phyloP scores from a whole-genome alignment of 192 early-diverging fungal species.

The Entomortierella chlamydospora region DNA sequence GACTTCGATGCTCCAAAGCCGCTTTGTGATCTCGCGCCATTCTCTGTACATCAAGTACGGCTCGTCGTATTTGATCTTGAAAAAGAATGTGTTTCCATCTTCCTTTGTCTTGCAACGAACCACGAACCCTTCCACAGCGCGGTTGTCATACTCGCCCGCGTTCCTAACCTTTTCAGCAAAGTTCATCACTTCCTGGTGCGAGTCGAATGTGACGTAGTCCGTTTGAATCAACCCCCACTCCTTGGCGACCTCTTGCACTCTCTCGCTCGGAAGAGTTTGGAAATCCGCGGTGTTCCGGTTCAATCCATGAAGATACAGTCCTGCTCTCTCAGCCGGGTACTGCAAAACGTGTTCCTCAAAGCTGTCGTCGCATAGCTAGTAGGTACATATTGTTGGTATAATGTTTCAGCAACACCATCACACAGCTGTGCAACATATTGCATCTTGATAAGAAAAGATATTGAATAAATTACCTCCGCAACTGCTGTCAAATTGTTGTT shows the following conservation, averaged over 20 bases:
- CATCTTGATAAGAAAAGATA: not conserved
- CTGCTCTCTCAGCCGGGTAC: slow-evolving; percentile 80
- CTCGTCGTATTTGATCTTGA: slow-evolving; percentile 97
- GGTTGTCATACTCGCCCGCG: slow-evolving; percentile 72
- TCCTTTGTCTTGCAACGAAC: slow-evolving; percentile 72
- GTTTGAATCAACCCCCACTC: slow-evolving; percentile 80
- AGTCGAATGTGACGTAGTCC: slow-evolving; percentile 64
- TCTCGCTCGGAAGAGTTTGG: slow-evolving; percentile 73
- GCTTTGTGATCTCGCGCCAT: slow-evolving; percentile 94
- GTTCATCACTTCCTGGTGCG: slow-evolving; percentile 68
- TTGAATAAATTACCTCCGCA: slow-evolving; percentile 68
- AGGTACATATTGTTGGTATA: not conserved
- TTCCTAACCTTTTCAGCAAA: slow-evolving; percentile 77
- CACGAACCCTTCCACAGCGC: slow-evolving; percentile 93
- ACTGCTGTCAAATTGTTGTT: slow-evolving; percentile 85
- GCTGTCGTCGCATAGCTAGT: slow-evolving; percentile 90
- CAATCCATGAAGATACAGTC: slow-evolving; percentile 93
- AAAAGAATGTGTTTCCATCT: slow-evolving; percentile 61
- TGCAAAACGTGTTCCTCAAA: slow-evolving; percentile 97
- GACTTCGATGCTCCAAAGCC: slow-evolving; percentile 52
- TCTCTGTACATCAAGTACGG: slow-evolving; percentile 96
- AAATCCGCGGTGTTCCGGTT: slow-evolving; percentile 84
- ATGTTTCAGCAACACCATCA: too few relatives aligned
- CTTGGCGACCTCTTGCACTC: slow-evolving; percentile 71
- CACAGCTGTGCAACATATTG: too few relatives aligned